phyloP scores from a whole-genome alignment of 192 early-diverging fungal genomes.

The Piromyces finnis region DNA sequence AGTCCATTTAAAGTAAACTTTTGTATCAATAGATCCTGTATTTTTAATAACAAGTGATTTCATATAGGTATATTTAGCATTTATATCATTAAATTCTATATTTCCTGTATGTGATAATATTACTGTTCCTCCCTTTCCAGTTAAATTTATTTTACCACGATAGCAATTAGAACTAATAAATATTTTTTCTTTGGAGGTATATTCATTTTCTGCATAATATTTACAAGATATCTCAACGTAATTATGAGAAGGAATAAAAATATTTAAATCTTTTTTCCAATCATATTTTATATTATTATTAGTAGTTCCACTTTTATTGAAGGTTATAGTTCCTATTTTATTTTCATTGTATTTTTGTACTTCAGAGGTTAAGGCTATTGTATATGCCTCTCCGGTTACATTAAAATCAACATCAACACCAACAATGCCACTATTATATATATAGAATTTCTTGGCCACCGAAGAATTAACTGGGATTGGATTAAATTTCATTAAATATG shows the following conservation, averaged over 20 bases:
- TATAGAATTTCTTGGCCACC: background rate
- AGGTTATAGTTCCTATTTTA: background rate
- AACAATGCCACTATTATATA: background rate
- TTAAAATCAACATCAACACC: background rate
- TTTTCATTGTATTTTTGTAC: background rate
- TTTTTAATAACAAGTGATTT: slow-evolving; percentile 28
- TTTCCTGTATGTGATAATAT: slow-evolving; percentile 27
- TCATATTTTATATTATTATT: background rate
- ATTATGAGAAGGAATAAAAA: background rate
- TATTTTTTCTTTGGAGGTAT: background rate
- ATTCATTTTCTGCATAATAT: background rate
- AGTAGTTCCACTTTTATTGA: background rate
- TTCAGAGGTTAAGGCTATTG: background rate
- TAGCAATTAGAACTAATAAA: background rate
- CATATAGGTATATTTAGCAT: slow-evolving; percentile 25
- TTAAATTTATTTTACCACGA: background rate
- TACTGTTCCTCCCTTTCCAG: slow-evolving; percentile 36
- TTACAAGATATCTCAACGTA: background rate
- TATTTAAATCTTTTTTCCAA: background rate
- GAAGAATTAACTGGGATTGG: background rate
- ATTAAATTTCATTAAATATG: background rate
- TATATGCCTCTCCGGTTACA: background rate
- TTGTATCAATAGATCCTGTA: slow-evolving; percentile 30
- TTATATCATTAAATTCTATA: slow-evolving; percentile 37
- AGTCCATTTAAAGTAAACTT: slow-evolving; percentile 22